phyloP scores from a whole-genome alignment of 2,329 filamentous ascomycete genomes.

The Clathrospora elynae region DNA sequence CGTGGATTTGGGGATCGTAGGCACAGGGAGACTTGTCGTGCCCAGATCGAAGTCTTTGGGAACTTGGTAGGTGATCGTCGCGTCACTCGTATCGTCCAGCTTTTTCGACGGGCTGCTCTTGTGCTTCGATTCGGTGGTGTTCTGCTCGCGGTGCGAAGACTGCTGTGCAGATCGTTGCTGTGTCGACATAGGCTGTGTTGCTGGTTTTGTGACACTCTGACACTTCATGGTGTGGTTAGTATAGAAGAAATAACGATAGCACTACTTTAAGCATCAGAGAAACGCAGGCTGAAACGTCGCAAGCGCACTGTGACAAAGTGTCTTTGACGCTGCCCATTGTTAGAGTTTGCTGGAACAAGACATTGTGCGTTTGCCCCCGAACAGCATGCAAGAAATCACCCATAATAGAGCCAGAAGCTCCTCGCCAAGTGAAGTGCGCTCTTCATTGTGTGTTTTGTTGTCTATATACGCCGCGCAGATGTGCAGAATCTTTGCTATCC shows the following conservation, averaged over 20 bases:
- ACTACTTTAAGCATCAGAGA: not conserved
- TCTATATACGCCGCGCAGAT: no score
- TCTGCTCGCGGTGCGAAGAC: no score
- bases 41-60: not conserved
- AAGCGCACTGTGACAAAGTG: conserved; percentile 1
- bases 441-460: no score
- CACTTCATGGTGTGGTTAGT: not conserved
- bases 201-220: not conserved
- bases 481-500: no score
- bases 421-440: not conserved
- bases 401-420: not conserved
- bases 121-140: no score
- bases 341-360: conserved; percentile 5
- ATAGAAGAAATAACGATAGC: not conserved
- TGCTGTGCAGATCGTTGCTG: no score
- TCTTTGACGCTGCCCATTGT: conserved; percentile 2
- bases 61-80: no score
- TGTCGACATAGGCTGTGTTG: conserved; percentile 1
- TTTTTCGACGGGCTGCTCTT: no score
- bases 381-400: not conserved
- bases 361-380: conserved; percentile 1
- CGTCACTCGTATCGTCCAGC: no score
- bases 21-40: not conserved
- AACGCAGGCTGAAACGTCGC: conserved; percentile 1
- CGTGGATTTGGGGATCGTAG: not conserved